A percentile compares a stretch with the other conserved stretches of the same genome.
These are phyloP conservation scores for Skeletonema tropicum DNA, from an alignment of 108 stramenopile species.

Conservation along the genomic window DNA sequence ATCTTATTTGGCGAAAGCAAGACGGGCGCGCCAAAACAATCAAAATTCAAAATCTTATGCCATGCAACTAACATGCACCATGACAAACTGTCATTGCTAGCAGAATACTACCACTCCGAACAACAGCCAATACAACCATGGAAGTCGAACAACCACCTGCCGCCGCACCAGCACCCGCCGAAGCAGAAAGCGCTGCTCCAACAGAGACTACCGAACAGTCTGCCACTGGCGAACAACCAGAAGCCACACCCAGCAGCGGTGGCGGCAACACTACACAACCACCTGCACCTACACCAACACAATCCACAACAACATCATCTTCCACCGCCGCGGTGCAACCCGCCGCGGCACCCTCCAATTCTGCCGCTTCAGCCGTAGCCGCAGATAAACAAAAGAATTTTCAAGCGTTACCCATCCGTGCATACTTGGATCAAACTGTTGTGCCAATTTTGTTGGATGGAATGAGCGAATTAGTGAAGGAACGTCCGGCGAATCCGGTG, in stretches of 20 bases:
- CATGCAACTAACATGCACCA: background rate
- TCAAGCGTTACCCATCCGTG: conserved; percentile 94
- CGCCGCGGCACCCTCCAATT: conserved; percentile 7
- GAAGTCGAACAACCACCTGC: conserved; percentile 6
- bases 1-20: background rate
- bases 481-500: conserved; percentile 95
- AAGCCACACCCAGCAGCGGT: background rate
- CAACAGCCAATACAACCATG: background rate
- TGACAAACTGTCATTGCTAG: background rate
- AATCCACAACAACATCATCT: background rate
- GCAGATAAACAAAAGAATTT: conserved; percentile 39
- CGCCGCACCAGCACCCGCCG: background rate
- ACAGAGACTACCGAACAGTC: background rate
- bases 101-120: background rate
- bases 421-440: conserved; percentile 99
- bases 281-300: conserved; percentile 6
- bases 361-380: conserved; percentile 3
- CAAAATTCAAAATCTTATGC: background rate
- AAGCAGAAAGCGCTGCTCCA: background rate
- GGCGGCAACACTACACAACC: background rate
- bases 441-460: conserved; percentile 98
- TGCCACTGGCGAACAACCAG: background rate
- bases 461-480: conserved; percentile 98
- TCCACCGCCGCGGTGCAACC: conserved; percentile 1
- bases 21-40: background rate